Conservation (phyloP, 129 eudicot genomes). For the Ambrosia trifida region DNA sequence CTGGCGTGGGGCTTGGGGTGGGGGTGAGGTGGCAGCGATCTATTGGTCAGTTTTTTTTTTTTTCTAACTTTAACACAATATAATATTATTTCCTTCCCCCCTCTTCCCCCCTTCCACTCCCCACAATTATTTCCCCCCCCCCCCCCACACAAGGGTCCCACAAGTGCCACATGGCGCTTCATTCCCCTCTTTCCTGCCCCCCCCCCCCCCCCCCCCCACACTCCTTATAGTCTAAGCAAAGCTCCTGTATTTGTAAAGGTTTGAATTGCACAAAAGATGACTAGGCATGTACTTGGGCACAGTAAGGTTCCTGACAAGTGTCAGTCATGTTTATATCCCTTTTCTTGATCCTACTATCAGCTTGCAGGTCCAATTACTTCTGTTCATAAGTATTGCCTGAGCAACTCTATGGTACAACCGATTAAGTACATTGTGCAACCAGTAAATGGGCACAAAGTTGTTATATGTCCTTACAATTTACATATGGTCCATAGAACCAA, state of each 20-base stretch:
- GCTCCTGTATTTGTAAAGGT: background rate
- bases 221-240: no score
- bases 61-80: no score
- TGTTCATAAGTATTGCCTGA: constrained; percentile 30
- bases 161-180: no score
- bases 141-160: no score
- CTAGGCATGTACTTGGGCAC: constrained; percentile 38
- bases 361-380: constrained; percentile 28
- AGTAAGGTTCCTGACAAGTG: constrained; percentile 33
- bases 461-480: constrained; percentile 23
- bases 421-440: constrained; percentile 28
- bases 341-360: constrained; percentile 27
- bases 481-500: constrained; percentile 21
- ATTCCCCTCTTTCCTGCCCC: no score
- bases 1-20: no score
- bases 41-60: no score
- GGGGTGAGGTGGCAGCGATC: no score
- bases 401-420: constrained; percentile 30
- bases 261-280: constrained; percentile 20
- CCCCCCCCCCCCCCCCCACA: no score
- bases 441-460: background rate
- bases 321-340: constrained; percentile 30
- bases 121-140: no score
- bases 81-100: no score
- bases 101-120: no score